Base-by-base conservation (phyloP, 768 basidiomycete species). In the Phylloporus sp. region DNA sequence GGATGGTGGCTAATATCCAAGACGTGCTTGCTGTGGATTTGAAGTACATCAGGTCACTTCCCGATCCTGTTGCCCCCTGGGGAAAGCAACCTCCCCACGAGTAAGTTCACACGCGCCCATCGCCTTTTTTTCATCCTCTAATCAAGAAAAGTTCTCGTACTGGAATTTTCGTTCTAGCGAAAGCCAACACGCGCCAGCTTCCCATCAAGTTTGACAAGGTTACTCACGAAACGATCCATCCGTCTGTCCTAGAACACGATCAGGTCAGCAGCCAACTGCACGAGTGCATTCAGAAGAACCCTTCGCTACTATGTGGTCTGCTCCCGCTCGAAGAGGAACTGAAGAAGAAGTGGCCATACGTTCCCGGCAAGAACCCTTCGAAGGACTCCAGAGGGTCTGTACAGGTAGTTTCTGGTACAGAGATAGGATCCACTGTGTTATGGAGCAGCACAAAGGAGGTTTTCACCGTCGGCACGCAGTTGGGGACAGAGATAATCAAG, bases 1-100 rank as follows among this genome's bases (percentile, higher is more conserved):
- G 84, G 84, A 84, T 86, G 81, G 74, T 73, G 47, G 78, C 82
- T 5, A 78, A 85, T 53, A 67, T 88, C 27, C 73, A 69, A 31
- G 72, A 77, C 41, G 76, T 81, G 13, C 64, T 88, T 28, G 79
- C 79, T 3, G 60, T 88, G 47, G 82, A 89, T 59, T 56, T 72
- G 28, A 55, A 68, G 10, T 87, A 89, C 55, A 53, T 86, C 8
- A 61, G 61, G 35, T 70, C 73, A 12, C 73, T 84, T 16, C 70
- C 76, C 2, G 65, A 75, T 10, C 84, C 86, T 2, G 74, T 73
- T 4, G 74, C 73, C 3, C 72, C 73, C 12, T 88, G 85, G 84
- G 86, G 86, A 11, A 61, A 71, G 50, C 85, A 82, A 54, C 63
- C 64, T 27, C 81, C 84, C 24, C 86, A 89, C 55, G 68, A 85